Conservation (phyloP, 805 yeast species). For the Spathaspora passalidarum region DNA sequence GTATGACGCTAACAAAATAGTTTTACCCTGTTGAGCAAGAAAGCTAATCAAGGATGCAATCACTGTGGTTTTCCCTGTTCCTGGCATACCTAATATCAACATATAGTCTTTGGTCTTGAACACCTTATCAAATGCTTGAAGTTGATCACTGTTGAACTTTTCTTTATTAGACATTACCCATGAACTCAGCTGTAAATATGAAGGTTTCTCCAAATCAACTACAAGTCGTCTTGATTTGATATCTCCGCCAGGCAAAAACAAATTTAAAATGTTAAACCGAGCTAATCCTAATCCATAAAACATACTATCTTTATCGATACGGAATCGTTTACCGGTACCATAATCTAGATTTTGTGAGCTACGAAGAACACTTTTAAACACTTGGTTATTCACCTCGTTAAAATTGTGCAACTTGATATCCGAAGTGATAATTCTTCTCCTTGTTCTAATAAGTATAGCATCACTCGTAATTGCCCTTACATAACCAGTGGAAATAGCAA, state of each 20-base stretch:
- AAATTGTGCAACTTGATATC: slow-evolving; percentile 41
- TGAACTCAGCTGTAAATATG: slow-evolving; percentile 19
- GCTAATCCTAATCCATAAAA: slow-evolving; percentile 74
- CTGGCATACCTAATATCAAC: slow-evolving; percentile 94
- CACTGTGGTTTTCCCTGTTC: slow-evolving; percentile 74
- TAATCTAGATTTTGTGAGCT: slow-evolving; percentile 8
- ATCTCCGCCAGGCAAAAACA: slow-evolving; percentile 57
- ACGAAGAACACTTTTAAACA: slow-evolving; percentile 46
- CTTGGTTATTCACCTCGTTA: slow-evolving; percentile 44
- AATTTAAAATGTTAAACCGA: slow-evolving; percentile 67
- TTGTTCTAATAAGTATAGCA: slow-evolving; percentile 47
- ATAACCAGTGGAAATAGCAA: slow-evolving; percentile 65
- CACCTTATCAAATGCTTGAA: slow-evolving; percentile 62
- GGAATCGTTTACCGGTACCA: slow-evolving; percentile 28
- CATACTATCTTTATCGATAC: slow-evolving; percentile 81
- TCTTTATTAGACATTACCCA: slow-evolving; percentile 7
- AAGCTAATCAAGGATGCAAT: slow-evolving; percentile 70
- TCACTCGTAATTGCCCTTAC: slow-evolving; percentile 44
- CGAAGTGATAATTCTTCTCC: slow-evolving; percentile 49
- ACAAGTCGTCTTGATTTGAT: slow-evolving; percentile 42
- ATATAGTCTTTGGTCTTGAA: slow-evolving; percentile 70
- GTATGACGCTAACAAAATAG: slow-evolving; percentile 77
- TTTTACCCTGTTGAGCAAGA: slow-evolving; percentile 57
- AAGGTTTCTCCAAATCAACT: slow-evolving; percentile 54
- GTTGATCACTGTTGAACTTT: slow-evolving; percentile 68